Conservation (phyloP, 73 alveolate genomes). For the Durusdinium trenchii region DNA sequence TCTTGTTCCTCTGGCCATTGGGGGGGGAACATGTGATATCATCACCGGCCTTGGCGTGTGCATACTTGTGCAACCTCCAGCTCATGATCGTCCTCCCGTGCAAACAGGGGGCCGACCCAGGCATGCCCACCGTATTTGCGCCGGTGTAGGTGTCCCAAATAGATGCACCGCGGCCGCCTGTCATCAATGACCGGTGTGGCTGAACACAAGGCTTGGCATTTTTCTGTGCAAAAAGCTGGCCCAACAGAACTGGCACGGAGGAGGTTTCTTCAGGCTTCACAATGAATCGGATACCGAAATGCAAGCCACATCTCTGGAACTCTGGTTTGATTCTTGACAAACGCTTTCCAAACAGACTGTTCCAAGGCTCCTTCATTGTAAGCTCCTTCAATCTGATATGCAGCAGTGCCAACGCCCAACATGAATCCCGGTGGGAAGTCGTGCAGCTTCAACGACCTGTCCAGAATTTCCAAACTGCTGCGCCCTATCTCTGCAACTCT, state of each 20-base stretch:
- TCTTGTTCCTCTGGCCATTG: too few relatives aligned
- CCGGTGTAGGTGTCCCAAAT: slow-evolving; percentile 86
- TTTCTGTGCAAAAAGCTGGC: neutral
- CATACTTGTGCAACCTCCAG: too few relatives aligned
- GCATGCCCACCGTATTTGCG: slow-evolving; percentile 90
- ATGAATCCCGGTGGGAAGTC: slow-evolving; percentile 56
- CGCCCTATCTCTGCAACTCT: too few relatives aligned
- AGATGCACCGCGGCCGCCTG: slow-evolving; percentile 71
- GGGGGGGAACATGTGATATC: too few relatives aligned
- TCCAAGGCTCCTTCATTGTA: slow-evolving; percentile 64
- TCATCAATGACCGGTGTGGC: neutral
- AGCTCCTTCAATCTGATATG: slow-evolving; percentile 89
- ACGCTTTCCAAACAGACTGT: neutral
- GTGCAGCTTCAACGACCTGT: neutral
- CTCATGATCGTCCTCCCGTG: too few relatives aligned
- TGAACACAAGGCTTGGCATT: neutral
- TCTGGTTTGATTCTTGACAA: too few relatives aligned
- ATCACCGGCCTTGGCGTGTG: too few relatives aligned
- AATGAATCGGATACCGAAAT: neutral
- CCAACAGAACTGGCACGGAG: neutral
- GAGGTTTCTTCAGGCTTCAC: neutral
- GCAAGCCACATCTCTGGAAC: neutral
- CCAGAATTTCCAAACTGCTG: too few relatives aligned
- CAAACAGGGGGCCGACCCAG: slow-evolving; percentile 23
- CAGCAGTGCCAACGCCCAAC: slow-evolving; percentile 46